Conservation (phyloP, 352 stramenopile species). For the Globisporangium cystogenes region DNA sequence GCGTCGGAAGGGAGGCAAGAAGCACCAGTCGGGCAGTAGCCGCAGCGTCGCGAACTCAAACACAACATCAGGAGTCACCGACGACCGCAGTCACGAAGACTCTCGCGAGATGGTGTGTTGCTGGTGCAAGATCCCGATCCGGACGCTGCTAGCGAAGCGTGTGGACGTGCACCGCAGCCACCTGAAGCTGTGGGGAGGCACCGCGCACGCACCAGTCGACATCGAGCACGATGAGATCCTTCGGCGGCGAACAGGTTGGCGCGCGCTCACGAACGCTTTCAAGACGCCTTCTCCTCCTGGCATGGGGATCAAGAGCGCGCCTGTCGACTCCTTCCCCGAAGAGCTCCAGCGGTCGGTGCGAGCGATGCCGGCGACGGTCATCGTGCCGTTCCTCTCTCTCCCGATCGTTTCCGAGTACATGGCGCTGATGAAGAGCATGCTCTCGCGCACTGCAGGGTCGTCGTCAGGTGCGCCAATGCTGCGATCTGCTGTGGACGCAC, state of each 20-base stretch:
- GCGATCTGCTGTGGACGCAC: too few relatives aligned
- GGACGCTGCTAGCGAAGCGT: slow-evolving; percentile 39
- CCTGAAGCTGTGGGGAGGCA: slow-evolving; percentile 61
- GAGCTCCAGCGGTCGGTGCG: slow-evolving; percentile 43
- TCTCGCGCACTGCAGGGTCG: slow-evolving; percentile 29
- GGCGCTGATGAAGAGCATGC: slow-evolving; percentile 46
- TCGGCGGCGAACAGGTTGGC: slow-evolving; percentile 57
- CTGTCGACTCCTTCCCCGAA: slow-evolving; percentile 37
- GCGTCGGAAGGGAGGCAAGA: slow-evolving; percentile 11
- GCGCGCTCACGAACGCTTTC: slow-evolving; percentile 66
- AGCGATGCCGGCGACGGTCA: slow-evolving; percentile 63
- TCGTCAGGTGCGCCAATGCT: slow-evolving; percentile 27
- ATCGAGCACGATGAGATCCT: slow-evolving; percentile 74
- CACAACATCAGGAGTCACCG: slow-evolving; percentile 7
- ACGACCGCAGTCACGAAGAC: slow-evolving; percentile 2
- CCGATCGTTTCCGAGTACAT: slow-evolving; percentile 75
- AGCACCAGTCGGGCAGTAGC: not conserved
- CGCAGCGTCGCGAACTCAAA: slow-evolving; percentile 3
- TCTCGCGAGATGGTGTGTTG: slow-evolving; percentile 67
- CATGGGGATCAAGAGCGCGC: slow-evolving; percentile 65
- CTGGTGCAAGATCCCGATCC: slow-evolving; percentile 73
- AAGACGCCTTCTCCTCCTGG: slow-evolving; percentile 37
- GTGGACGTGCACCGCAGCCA: slow-evolving; percentile 41
- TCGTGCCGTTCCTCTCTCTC: slow-evolving; percentile 57
- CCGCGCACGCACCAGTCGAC: slow-evolving; percentile 52